phyloP scores from a whole-genome alignment of 352 stramenopile genomes.

The Pythium grandisporangium region DNA sequence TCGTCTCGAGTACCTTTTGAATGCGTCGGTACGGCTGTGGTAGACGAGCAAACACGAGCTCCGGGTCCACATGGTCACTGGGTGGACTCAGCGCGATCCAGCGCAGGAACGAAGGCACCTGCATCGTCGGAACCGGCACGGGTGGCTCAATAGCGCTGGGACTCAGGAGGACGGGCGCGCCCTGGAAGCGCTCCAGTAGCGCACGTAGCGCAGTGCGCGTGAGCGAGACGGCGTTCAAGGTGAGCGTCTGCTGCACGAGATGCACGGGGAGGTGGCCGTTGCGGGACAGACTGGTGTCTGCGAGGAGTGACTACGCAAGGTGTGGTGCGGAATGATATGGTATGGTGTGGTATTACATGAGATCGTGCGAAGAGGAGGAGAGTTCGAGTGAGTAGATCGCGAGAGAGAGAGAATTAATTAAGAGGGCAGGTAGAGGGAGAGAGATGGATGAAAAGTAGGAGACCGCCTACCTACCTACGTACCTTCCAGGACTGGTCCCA shows the following conservation, averaged over 20 bases:
- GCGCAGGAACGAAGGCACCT: constrained; percentile 29
- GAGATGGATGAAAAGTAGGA: too few species aligned
- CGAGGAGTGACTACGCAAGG: constrained; percentile 19
- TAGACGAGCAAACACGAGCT: constrained; percentile 41
- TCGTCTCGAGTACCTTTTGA: constrained; percentile 43
- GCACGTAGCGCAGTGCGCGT: constrained; percentile 10
- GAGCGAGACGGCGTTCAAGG: constrained; percentile 33
- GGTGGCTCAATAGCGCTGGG: too few species aligned
- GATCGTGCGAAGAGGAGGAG: background rate
- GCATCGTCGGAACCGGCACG: constrained; percentile 24
- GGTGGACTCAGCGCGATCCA: constrained; percentile 47
- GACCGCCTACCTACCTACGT: too few species aligned
- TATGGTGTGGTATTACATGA: background rate
- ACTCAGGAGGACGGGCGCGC: too few species aligned
- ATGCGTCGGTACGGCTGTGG: constrained; percentile 66
- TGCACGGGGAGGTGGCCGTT: constrained; percentile 24
- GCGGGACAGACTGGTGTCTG: constrained; percentile 14
- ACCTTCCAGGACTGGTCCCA: constrained; percentile 20
- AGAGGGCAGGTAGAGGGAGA: too few species aligned
- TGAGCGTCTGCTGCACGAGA: constrained; percentile 39
- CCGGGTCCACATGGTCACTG: constrained; percentile 47
- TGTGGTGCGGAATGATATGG: background rate
- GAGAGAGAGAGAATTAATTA: background rate
- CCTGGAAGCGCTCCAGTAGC: constrained; percentile 36
- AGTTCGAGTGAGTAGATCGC: background rate